Base-by-base conservation (phyloP, 192 early-diverging fungal species). In the Cetraspora pellucida region DNA sequence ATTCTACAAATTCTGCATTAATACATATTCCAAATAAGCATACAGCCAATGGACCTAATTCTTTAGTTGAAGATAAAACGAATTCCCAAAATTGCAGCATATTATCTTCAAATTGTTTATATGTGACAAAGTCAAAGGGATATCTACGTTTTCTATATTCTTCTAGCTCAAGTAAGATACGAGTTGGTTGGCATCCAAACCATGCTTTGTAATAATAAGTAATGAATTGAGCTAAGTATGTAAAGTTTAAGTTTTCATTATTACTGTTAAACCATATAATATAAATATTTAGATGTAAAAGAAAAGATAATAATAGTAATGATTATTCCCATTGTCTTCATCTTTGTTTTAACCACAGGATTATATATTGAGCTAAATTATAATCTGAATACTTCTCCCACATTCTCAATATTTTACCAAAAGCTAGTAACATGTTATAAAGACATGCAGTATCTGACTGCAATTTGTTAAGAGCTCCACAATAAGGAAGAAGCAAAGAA, bases 1-100 rank as follows among this genome's bases (percentile, higher is more conserved):
- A 0, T 49, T 74, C 46, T 0, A 75, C 28, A 52, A 49, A 75
- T 23, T 60, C 74, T 65, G 46, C 45, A 65, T 75, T 75, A 17
- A 75, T 16, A 75, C 46, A 75, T 31, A 75, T 75, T 37, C 61
- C 45, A 23, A 75, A 75, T 25, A 75, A 23, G 19, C 28, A 3
- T 49, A 16, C 17, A 5, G 74, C 47, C 2, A 75, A 2, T 25
- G n/a, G 10, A 3, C 74, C 61, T 37, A 49, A 65, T 54, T 75
- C 59, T 13, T 57, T 74, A 28, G n/a, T 61, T 44, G 25, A 61
- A 27, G 19, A 6, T 31, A 16, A 31, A 65, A 3, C 45, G 27
- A 23, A 75, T 16, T 37, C 10, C 74, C 46, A 75, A 54, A 30
- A 75, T 19, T 10, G 37, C 13, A 46, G 30, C 10, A 64, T 11